phyloP scores from a whole-genome alignment of 805 yeast genomes.

The Lipomyces oligophaga region DNA sequence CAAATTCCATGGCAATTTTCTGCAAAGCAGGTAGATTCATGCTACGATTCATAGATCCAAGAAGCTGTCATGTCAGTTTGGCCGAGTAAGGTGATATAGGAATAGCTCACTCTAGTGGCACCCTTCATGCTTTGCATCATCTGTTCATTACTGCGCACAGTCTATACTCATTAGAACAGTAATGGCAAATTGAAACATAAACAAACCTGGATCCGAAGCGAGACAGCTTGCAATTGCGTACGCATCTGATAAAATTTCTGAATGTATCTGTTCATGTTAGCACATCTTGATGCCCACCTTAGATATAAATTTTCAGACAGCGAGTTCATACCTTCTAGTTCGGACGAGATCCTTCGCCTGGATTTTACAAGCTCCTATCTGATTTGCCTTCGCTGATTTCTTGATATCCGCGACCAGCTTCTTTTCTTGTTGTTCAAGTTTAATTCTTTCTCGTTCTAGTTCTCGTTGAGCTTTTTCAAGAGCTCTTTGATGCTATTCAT shows the following conservation, averaged over 20 bases:
- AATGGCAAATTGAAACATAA: background rate
- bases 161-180: constrained; percentile 29
- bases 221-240: constrained; percentile 92
- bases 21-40: constrained; percentile 90
- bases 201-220: constrained; percentile 67
- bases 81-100: background rate
- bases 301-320: too few species aligned
- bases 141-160: constrained; percentile 89
- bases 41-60: constrained; percentile 80
- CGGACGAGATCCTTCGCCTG: constrained; percentile 95
- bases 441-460: constrained; percentile 77
- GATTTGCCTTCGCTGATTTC: constrained; percentile 86
- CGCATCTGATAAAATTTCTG: constrained; percentile 89
- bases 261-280: constrained; percentile 50
- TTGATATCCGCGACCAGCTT: constrained; percentile 80
- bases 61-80: constrained; percentile 38
- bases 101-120: constrained; percentile 56
- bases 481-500: constrained; percentile 76
- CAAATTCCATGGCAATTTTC: constrained; percentile 91
- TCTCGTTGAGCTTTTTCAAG: constrained; percentile 93
- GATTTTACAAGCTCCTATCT: constrained; percentile 81
- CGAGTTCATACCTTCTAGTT: constrained; percentile 53
- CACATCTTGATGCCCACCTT: too few species aligned
- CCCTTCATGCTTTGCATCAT: constrained; percentile 94
- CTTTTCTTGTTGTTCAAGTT: constrained; percentile 89